Base-by-base conservation (phyloP, 441 rosid species). In the Erodium moschatum region DNA sequence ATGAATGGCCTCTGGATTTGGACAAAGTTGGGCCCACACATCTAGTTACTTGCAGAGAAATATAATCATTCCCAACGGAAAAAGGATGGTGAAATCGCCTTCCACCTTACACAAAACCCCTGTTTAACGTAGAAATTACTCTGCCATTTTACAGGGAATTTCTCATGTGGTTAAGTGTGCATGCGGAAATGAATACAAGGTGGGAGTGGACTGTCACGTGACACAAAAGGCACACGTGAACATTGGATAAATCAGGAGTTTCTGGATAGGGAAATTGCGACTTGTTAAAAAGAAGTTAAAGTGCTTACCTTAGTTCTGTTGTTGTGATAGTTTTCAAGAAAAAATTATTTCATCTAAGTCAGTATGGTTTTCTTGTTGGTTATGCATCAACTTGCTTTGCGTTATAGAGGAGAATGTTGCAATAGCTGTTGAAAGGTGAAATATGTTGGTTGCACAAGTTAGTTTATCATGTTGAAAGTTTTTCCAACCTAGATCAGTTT, bases 161-260 rank as follows among this genome's bases (percentile, higher is more conserved):
- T 81, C 83, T 70, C 75, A 75, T 58, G 73, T 69, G 70, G 71
- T 82, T 65, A 79, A 76, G 64, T 83, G 89, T 73, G 71, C 64
- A 8, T 83, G 87, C 60, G 87, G 89, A 69, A 48, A 72, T 54
- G 80, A 77, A 54, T 83, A 76, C 81, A 70, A 58, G 73, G 81
- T 81, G 69, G 70, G 65, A 62, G 63, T 72, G 69, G 68, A 66
- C 52, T 35, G 65, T 64, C 62, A 54, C 64, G 44, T 68, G 27
- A 67, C 74, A 76, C 42, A 62, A 54, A 38, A 35, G 24, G 48
- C 1, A 65, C 52, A 15, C 13, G 42, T 68, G 69, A 72, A 72
- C 71, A 12, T 64, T 48, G 64, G 54, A 61, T 21, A 42, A 11
- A 52, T 67, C 27, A 20, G 56, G 33, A 20, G 52, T 65, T n/a